Base-by-base conservation (phyloP, 164 flowering plant genomes). In the Brasenia schreberi region DNA sequence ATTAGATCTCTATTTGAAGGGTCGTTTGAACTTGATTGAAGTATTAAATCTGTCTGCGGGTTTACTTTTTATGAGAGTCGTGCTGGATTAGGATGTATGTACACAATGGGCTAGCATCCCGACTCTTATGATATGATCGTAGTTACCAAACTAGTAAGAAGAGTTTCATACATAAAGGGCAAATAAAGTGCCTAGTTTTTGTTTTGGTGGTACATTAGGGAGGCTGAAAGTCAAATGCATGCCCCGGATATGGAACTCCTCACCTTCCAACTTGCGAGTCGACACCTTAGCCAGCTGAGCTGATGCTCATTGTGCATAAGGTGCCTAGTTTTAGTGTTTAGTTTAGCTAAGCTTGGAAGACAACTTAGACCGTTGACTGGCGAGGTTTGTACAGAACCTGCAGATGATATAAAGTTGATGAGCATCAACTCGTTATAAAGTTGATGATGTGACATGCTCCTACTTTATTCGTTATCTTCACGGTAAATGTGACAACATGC, bases 311-410 rank as follows among this genome's bases (percentile, higher is more conserved):
- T 33, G 39, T 33, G 39, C 39, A 33, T 3, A 14, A 45, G 12
- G 53, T 45, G 52, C 11, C 53, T 7, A 45, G 7, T 45, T 12
- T 45, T 45, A 45, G 11, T 44, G 12, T 45, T 45, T 5, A 44
- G 52, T 23, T 23, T 23, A 23, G 27, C 5, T 45, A 66, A 66
- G 65, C 59, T 18, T 65, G 68, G 27, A 68, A 70, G 45, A 70
- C 65, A 0, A 70, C 39, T 7, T 45, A n/a, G 18, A 65, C 43
- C 72, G 65, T 65, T 18, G 27, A 23, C 18, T 14, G 18, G 12
- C 62, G 59, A 9, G 72, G 68, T 43, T 11, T 43, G 39, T 18
- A 70, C 65, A 27, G 18, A 53, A 68, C 72, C 11, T 44, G 45
- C 68, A 70, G 65, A 4, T 23, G 27, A 2, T 23, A 23, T 23